Conservation (phyloP, 1,284 basidiomycete species). For the Phlebopus sp. region DNA sequence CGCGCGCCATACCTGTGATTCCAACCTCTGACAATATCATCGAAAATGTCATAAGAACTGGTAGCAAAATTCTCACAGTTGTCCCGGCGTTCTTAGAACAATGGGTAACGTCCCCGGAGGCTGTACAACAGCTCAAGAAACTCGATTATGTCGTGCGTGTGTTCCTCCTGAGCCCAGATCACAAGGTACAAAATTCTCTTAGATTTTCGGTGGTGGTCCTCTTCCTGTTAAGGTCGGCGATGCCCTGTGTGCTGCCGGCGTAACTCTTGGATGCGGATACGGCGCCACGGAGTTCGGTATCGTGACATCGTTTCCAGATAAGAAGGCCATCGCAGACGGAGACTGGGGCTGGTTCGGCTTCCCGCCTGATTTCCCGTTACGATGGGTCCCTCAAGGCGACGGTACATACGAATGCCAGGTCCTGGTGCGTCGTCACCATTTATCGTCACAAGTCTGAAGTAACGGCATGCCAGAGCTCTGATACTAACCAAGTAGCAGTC, state of each 20-base stretch:
- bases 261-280: slow-evolving; percentile 6
- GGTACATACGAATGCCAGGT: slow-evolving; percentile 26
- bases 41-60: slow-evolving; percentile 1
- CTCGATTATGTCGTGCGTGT: slow-evolving; percentile 11
- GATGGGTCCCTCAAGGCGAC: slow-evolving; percentile 24
- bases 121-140: slow-evolving; percentile 3
- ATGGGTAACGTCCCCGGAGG: slow-evolving; percentile 5
- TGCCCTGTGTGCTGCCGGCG: slow-evolving; percentile 5
- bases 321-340: slow-evolving; percentile 7
- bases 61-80: slow-evolving; percentile 2
- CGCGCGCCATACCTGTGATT: slow-evolving; percentile 3
- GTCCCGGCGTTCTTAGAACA: slow-evolving; percentile 13
- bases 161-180: background rate
- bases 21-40: slow-evolving; percentile 12
- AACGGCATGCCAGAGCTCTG: slow-evolving; percentile 11
- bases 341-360: slow-evolving; percentile 24
- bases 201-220: slow-evolving; percentile 14
- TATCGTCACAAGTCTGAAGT: no score
- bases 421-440: slow-evolving; percentile 15
- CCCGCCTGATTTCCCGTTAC: slow-evolving; percentile 3
- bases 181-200: background rate
- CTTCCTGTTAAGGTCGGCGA: slow-evolving; percentile 11
- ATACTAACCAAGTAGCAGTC: slow-evolving; percentile 14
- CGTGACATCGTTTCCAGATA: background rate
- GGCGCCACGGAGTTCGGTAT: slow-evolving; percentile 11